Percentiles rank a stretch among this genome's conserved stretches.
Evolutionary conservation across 1,284 basidiomycete species (phyloP).

Genomic region (Melampsora occidentalis): DNA sequence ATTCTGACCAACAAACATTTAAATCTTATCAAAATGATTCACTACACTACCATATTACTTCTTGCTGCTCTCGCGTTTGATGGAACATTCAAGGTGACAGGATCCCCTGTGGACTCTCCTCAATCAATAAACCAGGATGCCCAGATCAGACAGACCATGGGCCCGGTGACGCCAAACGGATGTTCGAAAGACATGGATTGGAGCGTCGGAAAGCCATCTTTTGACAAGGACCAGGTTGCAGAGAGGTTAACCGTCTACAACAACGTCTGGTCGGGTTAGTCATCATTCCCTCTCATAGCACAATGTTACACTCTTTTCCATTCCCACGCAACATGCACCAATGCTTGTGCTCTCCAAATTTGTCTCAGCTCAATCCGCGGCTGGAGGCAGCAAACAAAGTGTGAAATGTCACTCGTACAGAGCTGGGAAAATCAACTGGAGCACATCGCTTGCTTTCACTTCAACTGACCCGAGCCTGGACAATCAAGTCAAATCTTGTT

Average conservation of each 20-base stretch:
- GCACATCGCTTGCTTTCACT: not conserved
- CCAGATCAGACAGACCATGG: not conserved
- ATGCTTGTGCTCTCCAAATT: not conserved
- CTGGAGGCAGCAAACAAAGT: not conserved
- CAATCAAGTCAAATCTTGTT: constrained; percentile 10
- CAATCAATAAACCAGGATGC: no score
- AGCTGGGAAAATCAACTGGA: not conserved
- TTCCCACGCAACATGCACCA: not conserved
- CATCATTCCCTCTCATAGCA: no score
- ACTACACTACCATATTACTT: no score
- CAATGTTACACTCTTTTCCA: not conserved
- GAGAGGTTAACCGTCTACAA: not conserved
- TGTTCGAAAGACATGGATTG: not conserved
- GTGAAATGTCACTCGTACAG: not conserved
- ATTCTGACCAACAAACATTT: no score
- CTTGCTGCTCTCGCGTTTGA: no score
- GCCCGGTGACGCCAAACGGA: not conserved
- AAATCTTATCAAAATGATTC: no score
- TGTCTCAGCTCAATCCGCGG: not conserved
- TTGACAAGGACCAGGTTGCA: constrained; percentile 1
- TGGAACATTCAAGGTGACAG: no score
- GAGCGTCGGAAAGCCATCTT: constrained; percentile 1
- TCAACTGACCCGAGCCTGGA: not conserved
- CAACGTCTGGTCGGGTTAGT: constrained; percentile 1
- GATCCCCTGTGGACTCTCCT: no score